Evolutionary conservation across 176 grass and related monocot species (phyloP).

Genomic region (Oryza glaberrima): DNA sequence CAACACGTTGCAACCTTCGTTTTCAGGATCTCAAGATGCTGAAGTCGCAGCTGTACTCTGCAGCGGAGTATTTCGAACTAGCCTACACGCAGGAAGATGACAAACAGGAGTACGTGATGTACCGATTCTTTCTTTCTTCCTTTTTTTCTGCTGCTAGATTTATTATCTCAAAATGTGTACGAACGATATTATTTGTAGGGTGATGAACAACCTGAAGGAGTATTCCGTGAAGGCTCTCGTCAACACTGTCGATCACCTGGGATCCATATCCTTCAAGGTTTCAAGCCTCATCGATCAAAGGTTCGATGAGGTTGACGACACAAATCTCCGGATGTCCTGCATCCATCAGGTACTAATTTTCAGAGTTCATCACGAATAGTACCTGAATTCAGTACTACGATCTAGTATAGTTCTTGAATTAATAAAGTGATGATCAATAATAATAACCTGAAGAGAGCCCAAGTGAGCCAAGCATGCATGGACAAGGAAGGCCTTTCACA

Average conservation of each 20-base stretch:
- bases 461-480: constrained; percentile 57
- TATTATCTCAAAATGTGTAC: neutral
- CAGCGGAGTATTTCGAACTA: constrained; percentile 86
- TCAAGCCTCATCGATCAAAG: constrained; percentile 61
- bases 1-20: neutral
- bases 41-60: constrained; percentile 74
- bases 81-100: constrained; percentile 59
- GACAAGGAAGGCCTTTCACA: constrained; percentile 82
- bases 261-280: constrained; percentile 80
- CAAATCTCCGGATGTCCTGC: constrained; percentile 57
- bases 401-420: neutral
- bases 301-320: constrained; percentile 49
- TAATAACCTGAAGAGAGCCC: constrained; percentile 59
- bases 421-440: neutral
- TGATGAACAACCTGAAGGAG: constrained; percentile 68
- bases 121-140: neutral
- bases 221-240: constrained; percentile 78
- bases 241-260: constrained; percentile 85
- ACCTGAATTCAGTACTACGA: neutral
- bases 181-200: constrained; percentile 34
- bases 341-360: constrained; percentile 64
- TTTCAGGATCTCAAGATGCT: constrained; percentile 78
- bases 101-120: constrained; percentile 46
- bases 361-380: neutral
- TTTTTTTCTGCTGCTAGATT: neutral